These are phyloP conservation scores for Leishmania gerbilli DNA, from an alignment of 208 protist genomes.

Conservation along the genomic window DNA sequence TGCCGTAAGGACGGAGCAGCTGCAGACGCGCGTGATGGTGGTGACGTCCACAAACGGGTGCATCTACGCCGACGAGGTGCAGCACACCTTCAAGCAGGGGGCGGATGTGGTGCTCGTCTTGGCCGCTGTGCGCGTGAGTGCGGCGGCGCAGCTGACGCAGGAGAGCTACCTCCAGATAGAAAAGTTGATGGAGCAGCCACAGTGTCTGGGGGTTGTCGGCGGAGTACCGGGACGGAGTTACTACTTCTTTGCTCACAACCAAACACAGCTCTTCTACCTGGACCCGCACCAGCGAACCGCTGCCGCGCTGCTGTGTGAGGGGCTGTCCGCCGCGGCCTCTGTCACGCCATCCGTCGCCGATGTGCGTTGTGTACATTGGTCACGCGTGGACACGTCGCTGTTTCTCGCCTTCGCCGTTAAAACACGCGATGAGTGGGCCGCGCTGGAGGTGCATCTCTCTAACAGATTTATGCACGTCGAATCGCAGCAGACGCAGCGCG, in stretches of 20 bases:
- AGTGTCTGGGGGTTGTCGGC: slow-evolving; percentile 72
- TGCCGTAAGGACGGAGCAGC: slow-evolving; percentile 32
- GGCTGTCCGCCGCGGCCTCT: slow-evolving; percentile 9
- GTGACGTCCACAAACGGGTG: slow-evolving; percentile 46
- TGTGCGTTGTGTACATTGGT: slow-evolving; percentile 58
- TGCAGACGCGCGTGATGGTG: slow-evolving; percentile 48
- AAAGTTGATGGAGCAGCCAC: slow-evolving; percentile 49
- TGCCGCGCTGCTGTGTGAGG: slow-evolving; percentile 32
- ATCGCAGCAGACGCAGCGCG: slow-evolving; percentile 12
- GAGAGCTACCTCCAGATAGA: slow-evolving; percentile 61
- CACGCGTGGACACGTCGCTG: slow-evolving; percentile 65
- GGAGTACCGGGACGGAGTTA: slow-evolving; percentile 69
- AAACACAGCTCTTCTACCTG: slow-evolving; percentile 64
- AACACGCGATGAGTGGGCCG: slow-evolving; percentile 36
- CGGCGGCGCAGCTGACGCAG: slow-evolving; percentile 42
- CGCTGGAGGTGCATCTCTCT: slow-evolving; percentile 33
- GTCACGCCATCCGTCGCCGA: slow-evolving; percentile 40
- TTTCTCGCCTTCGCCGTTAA: slow-evolving; percentile 68
- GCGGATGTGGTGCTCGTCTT: slow-evolving; percentile 64
- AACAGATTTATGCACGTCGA: slow-evolving; percentile 47
- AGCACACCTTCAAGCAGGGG: slow-evolving; percentile 27
- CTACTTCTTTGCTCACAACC: slow-evolving; percentile 73
- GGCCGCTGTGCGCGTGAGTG: slow-evolving; percentile 51
- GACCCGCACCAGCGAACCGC: slow-evolving; percentile 71
- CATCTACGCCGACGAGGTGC: slow-evolving; percentile 53